Conservation (phyloP, 1,284 basidiomycete species). For the Abortiporus biennis region DNA sequence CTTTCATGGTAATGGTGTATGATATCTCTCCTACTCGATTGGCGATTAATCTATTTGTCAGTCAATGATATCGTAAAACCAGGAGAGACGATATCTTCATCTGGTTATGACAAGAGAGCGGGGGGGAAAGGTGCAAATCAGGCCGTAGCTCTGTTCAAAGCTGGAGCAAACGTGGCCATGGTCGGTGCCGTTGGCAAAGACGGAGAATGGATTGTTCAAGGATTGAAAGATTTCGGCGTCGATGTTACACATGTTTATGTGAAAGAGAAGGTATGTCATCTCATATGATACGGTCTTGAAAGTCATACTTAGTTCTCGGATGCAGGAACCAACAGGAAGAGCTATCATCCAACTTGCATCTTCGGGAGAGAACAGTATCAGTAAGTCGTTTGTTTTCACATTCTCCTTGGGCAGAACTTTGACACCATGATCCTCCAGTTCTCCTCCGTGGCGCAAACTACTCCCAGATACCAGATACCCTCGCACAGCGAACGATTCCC, state of each 20-base stretch:
- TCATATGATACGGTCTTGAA: background rate
- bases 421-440: no score
- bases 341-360: slow-evolving; percentile 52
- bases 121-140: slow-evolving; percentile 61
- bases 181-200: slow-evolving; percentile 43
- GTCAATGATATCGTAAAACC: slow-evolving; percentile 45
- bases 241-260: slow-evolving; percentile 29
- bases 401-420: background rate
- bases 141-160: slow-evolving; percentile 45
- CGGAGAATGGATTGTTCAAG: slow-evolving; percentile 38
- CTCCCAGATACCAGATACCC: slow-evolving; percentile 16
- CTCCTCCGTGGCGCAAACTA: slow-evolving; percentile 53
- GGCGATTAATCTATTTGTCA: slow-evolving; percentile 16
- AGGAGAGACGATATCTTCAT: slow-evolving; percentile 51
- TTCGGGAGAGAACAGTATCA: slow-evolving; percentile 53
- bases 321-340: slow-evolving; percentile 44
- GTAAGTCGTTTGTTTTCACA: slow-evolving; percentile 22
- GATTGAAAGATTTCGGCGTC: slow-evolving; percentile 32
- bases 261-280: slow-evolving; percentile 30
- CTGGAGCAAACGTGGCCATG: slow-evolving; percentile 37
- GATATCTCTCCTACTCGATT: background rate
- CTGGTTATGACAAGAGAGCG: slow-evolving; percentile 35
- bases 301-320: no score
- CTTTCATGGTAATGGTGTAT: slow-evolving; percentile 38
- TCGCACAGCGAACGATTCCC: no score